Evolutionary conservation across 129 eudicot genomes (phyloP), one percentile per base, ranked within the genome.

Genomic region (Centaurea solstitialis): DNA sequence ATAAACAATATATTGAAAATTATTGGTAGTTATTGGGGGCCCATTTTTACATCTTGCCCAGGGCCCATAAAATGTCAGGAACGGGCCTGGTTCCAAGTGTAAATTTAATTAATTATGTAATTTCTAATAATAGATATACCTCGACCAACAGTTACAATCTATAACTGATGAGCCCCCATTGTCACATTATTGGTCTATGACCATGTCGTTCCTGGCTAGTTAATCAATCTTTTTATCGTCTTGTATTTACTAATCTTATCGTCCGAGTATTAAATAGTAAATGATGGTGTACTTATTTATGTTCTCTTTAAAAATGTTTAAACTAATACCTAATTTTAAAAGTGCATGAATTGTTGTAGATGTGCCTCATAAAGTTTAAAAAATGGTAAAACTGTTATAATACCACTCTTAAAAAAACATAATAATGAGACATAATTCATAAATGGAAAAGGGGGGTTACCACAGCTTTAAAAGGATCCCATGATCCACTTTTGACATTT

Each of bases 381-480:
- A 45, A 26, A 45, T 41, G 10, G 20, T 28, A 15, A 22, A 82
- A 57, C 65, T 57, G 9, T 57, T 68, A 53, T 6, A 24, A 77
- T 35, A 62, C 21, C 68, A 83, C 22, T 43, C 68, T 45, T 71
- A 23, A 20, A 17, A 17, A 7, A 71, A 59, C 82, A 82, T 28
- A 71, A 83, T 77, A 77, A 83, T 77, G 82, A 83, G 62, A 83
- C 73, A 66, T 62, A 68, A 77, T 71, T 22, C 23, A 21, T 65
- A 65, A 62, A 40, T 62, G 68, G 23, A 13, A 77, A 70, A 76
- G 30, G 10, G 61, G 61, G 33, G 67, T 59, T 61, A 70, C 82
- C 73, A 62, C 75, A 74, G 71, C 79, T 62, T 71, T 77, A 72
- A 82, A 77, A 74, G 73, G 23, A 83, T 71, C 86, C 77, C 74